Conservation (phyloP, 371 early-diverging fungal genomes). For the Blakeslea trispora region DNA sequence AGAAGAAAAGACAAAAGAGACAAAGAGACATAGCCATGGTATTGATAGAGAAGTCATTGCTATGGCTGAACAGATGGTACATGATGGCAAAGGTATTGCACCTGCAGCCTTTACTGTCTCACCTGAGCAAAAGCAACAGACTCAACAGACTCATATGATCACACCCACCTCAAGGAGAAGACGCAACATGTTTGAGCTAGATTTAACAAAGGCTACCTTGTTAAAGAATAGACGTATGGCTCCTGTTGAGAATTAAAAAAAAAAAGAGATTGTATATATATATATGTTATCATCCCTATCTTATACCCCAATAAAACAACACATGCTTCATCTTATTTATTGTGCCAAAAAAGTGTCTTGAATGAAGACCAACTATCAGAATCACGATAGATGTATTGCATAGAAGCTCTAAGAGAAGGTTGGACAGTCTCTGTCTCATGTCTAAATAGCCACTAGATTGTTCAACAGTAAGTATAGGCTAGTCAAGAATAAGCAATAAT, state of each 20-base stretch:
- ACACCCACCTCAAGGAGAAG: conserved; percentile 35
- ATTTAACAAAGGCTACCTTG: conserved; percentile 52
- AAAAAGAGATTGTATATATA: neutral
- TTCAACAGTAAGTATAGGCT: too few species aligned
- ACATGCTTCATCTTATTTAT: conserved; percentile 70
- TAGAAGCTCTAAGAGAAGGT: conserved; percentile 87
- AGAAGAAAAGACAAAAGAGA: conserved; percentile 9
- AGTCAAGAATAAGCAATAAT: neutral
- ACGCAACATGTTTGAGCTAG: conserved; percentile 49
- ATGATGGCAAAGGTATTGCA: conserved; percentile 31
- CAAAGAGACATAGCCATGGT: conserved; percentile 6
- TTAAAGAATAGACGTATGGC: conserved; percentile 41
- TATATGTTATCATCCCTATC: neutral
- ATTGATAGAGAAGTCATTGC: conserved; percentile 29
- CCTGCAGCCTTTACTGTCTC: conserved; percentile 20
- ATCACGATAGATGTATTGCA: conserved; percentile 92
- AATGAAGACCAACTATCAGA: conserved; percentile 81
- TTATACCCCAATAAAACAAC: conserved; percentile 1
- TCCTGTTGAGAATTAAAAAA: too few species aligned
- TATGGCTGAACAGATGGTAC: conserved; percentile 32
- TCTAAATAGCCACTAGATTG: conserved; percentile 71
- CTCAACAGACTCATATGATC: conserved; percentile 16
- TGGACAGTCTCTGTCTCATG: conserved; percentile 90
- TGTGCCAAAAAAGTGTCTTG: conserved; percentile 84
- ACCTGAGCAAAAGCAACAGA: conserved; percentile 13